Evolutionary conservation across 768 basidiomycete species (phyloP), one percentile per base, ranked within the genome.

Genomic region (Crepidotus variabilis): DNA sequence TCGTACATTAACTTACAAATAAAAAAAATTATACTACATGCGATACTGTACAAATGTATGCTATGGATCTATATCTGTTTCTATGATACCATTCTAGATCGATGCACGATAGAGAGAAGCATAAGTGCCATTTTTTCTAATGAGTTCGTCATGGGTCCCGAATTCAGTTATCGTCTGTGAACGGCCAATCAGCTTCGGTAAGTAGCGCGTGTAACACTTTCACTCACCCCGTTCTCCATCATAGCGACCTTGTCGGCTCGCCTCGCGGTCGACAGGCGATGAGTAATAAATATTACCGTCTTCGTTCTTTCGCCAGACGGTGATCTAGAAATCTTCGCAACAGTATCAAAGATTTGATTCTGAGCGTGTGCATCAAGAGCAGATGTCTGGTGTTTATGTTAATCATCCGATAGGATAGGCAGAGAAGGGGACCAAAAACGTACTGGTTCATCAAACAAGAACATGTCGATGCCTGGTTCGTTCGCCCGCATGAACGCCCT

Each of bases 391-490:
- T 51, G 43, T 55, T 36, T 52, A 20, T 60, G 32, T 55, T 51
- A 28, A 43, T 39, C 48, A n/a, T 55, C 33, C 28, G 58, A 34
- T 50, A 21, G 16, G 51, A 33, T n/a, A 59, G 23, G 32, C 33
- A 32, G n/a, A 23, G 58, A 51, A 51, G 21, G 34, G 49, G 16
- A 52, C 18, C 52, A 33, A 49, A 66, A 49, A 66, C 85, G 65
- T 72, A 87, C 88, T 52, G 91, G 90, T 73, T 93, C 90, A 68
- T 95, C 93, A 65, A 94, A 88, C 43, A 94, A 70, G 32, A 94
- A 74, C 13, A 94, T 72, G 70, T 94, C 90, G 22, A 90, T 82
- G 60, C 86, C 84, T 20, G 83, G 88, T 65, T 81, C 83, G 63
- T 76, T 80, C 49, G 89, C 87, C 57, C 92, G 78, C 88, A 94